Conservation (phyloP, 768 basidiomycete species). For the Leccinellum luteum region DNA sequence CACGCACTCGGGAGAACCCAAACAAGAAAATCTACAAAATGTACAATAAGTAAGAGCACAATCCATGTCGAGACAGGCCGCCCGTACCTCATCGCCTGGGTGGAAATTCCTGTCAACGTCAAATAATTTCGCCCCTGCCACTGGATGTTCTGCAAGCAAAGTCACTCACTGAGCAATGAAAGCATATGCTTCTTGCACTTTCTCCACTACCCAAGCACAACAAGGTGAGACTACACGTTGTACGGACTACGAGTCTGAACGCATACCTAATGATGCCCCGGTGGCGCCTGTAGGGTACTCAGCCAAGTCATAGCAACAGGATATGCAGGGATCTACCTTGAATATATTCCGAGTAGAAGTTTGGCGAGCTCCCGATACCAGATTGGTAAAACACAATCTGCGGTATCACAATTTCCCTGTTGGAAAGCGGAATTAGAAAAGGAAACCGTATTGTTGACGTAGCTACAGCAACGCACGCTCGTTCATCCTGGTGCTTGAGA, state of each 20-base stretch:
- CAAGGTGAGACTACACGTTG: constrained; percentile 1
- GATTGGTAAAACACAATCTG: constrained; percentile 66
- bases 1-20: constrained; percentile 67
- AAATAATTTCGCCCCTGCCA: neutral
- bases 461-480: constrained; percentile 25
- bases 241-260: neutral
- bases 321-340: constrained; percentile 44
- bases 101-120: constrained; percentile 53
- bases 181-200: constrained; percentile 77
- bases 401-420: constrained; percentile 42
- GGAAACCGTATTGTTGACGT: neutral
- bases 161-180: constrained; percentile 71
- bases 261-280: constrained; percentile 57
- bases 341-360: constrained; percentile 56
- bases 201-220: constrained; percentile 46
- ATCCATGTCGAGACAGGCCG: neutral
- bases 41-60: constrained; percentile 10
- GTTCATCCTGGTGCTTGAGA: constrained; percentile 47
- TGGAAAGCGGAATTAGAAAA: neutral
- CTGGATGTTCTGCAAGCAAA: neutral
- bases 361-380: constrained; percentile 57
- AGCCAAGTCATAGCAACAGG: constrained; percentile 3
- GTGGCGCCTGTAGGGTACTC: constrained; percentile 49
- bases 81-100: constrained; percentile 65
- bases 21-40: constrained; percentile 66